Conservation (phyloP, 2,329 filamentous ascomycete species). For the Neonectria sp. region DNA sequence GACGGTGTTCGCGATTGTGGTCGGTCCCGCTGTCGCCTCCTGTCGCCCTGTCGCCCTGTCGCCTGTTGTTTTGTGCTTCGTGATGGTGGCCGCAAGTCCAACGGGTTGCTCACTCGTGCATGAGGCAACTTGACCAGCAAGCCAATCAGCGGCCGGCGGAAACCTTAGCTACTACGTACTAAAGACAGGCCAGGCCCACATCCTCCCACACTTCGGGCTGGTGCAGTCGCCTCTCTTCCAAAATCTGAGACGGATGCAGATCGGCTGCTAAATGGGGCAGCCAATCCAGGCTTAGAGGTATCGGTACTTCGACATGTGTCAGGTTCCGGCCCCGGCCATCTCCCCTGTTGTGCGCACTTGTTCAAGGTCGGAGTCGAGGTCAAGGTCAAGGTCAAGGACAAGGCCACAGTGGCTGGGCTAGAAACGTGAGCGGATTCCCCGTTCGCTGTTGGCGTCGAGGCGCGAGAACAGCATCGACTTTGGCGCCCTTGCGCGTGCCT, state of each 20-base stretch:
- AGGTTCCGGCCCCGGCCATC: slow-evolving; percentile 46
- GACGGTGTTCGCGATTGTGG: slow-evolving; percentile 13
- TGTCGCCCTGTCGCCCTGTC: slow-evolving; percentile 15
- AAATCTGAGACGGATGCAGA: slow-evolving; percentile 57
- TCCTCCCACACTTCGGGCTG: slow-evolving; percentile 47
- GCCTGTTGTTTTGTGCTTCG: slow-evolving; percentile 36
- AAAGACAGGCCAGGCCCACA: slow-evolving; percentile 32
- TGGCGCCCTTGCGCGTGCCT: background rate
- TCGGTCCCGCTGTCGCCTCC: slow-evolving; percentile 31
- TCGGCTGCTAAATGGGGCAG: slow-evolving; percentile 50
- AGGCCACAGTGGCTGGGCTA: slow-evolving; percentile 38
- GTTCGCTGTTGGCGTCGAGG: slow-evolving; percentile 7
- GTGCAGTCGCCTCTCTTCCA: slow-evolving; percentile 47
- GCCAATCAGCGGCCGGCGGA: slow-evolving; percentile 37
- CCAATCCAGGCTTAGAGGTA: slow-evolving; percentile 43
- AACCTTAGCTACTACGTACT: slow-evolving; percentile 37
- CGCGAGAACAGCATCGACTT: slow-evolving; percentile 10
- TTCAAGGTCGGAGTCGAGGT: slow-evolving; percentile 25
- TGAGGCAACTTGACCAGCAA: slow-evolving; percentile 40
- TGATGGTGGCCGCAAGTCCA: slow-evolving; percentile 44
- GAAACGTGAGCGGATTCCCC: slow-evolving; percentile 21
- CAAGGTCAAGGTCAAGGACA: slow-evolving; percentile 27
- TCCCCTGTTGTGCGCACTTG: slow-evolving; percentile 40
- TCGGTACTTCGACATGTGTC: slow-evolving; percentile 49
- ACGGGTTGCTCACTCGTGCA: slow-evolving; percentile 45